These are phyloP conservation scores for Pseudogymnoascus sp. DNA, from an alignment of 2,329 filamentous ascomycete genomes.

Conservation along the genomic window DNA sequence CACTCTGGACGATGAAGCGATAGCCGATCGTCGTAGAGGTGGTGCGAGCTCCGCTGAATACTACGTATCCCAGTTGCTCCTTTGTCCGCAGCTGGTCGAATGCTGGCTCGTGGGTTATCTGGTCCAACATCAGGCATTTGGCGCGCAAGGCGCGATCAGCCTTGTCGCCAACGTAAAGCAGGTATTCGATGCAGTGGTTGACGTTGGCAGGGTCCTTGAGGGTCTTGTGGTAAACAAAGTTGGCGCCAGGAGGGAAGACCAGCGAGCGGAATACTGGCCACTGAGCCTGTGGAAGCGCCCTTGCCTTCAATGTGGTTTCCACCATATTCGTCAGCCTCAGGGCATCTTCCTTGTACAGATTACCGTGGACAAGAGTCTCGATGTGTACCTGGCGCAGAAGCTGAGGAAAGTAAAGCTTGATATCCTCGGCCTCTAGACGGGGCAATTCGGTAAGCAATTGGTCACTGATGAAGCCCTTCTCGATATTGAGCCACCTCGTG, in stretches of 20 bases:
- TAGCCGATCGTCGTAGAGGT: slow-evolving; percentile 75
- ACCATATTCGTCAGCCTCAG: slow-evolving; percentile 76
- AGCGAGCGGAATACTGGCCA: slow-evolving; percentile 73
- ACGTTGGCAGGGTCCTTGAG: slow-evolving; percentile 83
- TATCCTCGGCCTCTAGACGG: slow-evolving; percentile 62
- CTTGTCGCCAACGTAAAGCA: slow-evolving; percentile 60
- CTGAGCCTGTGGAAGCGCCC: slow-evolving; percentile 63
- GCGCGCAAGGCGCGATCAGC: slow-evolving; percentile 63
- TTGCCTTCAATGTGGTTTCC: slow-evolving; percentile 67
- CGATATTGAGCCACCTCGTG: slow-evolving; percentile 68
- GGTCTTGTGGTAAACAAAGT: slow-evolving; percentile 72
- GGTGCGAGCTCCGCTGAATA: slow-evolving; percentile 69
- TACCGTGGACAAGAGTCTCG: slow-evolving; percentile 83
- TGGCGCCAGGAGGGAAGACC: slow-evolving; percentile 67
- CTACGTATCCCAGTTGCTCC: slow-evolving; percentile 94
- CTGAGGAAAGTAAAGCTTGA: slow-evolving; percentile 70
- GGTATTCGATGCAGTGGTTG: slow-evolving; percentile 77
- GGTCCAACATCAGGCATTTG: slow-evolving; percentile 71
- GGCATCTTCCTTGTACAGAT: slow-evolving; percentile 89
- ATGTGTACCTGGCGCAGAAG: slow-evolving; percentile 77
- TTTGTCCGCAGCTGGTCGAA: slow-evolving; percentile 95
- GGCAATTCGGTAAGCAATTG: slow-evolving; percentile 71
- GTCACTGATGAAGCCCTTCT: slow-evolving; percentile 70
- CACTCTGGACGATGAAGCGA: slow-evolving; percentile 87
- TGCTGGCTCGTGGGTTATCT: slow-evolving; percentile 85